These are phyloP conservation scores for Camellia japonica DNA, from an alignment of 148 eudicot species.

Conservation along the genomic window DNA sequence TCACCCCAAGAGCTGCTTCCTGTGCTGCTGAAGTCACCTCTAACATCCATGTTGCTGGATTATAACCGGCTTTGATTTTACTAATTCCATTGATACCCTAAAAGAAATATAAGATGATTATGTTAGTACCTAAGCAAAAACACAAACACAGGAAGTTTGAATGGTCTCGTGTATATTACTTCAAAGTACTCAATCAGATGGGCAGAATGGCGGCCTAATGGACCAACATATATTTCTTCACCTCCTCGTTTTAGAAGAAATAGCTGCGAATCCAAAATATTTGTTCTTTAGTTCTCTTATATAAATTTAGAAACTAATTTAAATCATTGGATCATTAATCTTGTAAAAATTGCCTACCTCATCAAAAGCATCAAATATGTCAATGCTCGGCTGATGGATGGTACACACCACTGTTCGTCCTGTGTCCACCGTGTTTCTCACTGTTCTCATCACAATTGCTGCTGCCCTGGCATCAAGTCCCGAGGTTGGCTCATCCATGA, in stretches of 20 bases:
- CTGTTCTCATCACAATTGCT: slow-evolving; percentile 18
- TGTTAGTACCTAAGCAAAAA: not conserved
- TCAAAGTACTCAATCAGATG: slow-evolving; percentile 52
- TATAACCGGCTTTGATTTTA: slow-evolving; percentile 52
- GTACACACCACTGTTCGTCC: slow-evolving; percentile 70
- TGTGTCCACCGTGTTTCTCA: slow-evolving; percentile 62
- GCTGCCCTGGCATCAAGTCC: slow-evolving; percentile 48
- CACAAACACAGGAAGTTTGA: not conserved
- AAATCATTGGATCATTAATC: not conserved
- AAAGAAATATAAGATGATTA: not conserved
- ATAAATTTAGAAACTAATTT: not conserved
- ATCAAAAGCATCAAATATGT: slow-evolving; percentile 60
- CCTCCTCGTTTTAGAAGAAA: slow-evolving; percentile 56
- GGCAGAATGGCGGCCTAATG: slow-evolving; percentile 39
- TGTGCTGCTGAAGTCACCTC: slow-evolving; percentile 52
- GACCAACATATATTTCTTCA: slow-evolving; percentile 57
- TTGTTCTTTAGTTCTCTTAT: not conserved
- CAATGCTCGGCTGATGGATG: slow-evolving; percentile 67
- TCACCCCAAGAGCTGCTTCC: slow-evolving; percentile 30
- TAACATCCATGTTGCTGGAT: slow-evolving; percentile 76
- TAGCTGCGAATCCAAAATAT: slow-evolving; percentile 31
- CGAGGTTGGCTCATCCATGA: slow-evolving; percentile 71
- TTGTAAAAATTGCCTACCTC: slow-evolving; percentile 33
- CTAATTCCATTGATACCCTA: slow-evolving; percentile 44
- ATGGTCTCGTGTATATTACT: slow-evolving; percentile 21